These are phyloP conservation scores for Graphiopsis chlorocephala DNA, from an alignment of 2,329 filamentous ascomycete genomes.

Conservation along the genomic window DNA sequence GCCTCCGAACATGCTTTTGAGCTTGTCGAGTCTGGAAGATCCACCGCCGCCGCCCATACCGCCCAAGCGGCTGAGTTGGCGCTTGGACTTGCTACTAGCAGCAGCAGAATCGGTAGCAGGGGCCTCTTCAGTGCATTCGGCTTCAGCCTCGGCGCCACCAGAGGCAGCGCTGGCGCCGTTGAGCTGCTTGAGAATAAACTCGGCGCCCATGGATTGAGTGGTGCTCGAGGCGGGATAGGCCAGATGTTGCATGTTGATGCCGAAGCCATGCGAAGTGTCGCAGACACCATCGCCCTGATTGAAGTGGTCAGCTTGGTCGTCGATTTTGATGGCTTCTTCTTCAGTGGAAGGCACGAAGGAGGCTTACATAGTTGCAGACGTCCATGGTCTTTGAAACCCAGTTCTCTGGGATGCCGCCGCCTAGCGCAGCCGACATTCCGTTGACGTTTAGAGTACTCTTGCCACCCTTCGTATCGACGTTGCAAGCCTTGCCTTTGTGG, in stretches of 20 bases:
- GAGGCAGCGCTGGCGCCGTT: neutral
- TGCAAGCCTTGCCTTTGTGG: constrained; percentile 34
- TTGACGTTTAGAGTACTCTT: constrained; percentile 34
- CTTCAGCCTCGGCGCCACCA: neutral
- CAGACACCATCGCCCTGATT: constrained; percentile 37
- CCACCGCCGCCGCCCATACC: neutral
- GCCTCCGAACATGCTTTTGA: neutral
- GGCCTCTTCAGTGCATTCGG: neutral
- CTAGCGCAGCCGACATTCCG: constrained; percentile 21
- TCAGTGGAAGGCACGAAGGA: neutral
- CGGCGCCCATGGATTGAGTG: constrained; percentile 33
- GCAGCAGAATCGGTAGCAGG: neutral
- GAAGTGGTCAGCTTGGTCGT: neutral
- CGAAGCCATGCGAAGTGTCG: constrained; percentile 34
- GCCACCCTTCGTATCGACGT: constrained; percentile 37
- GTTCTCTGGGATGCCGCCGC: constrained; percentile 27
- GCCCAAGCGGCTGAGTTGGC: neutral
- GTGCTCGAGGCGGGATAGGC: constrained; percentile 27
- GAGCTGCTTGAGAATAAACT: constrained; percentile 19
- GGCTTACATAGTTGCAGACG: constrained; percentile 36
- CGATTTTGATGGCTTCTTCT: neutral
- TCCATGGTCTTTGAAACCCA: constrained; percentile 39
- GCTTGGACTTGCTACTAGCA: neutral
- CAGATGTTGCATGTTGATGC: constrained; percentile 34
- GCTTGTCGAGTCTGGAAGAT: neutral